A percentile compares a stretch with the other conserved stretches of the same genome.
Conservation (phyloP, 2,329 filamentous ascomycete genomes). For the Akanthomyces dipterigenus region DNA sequence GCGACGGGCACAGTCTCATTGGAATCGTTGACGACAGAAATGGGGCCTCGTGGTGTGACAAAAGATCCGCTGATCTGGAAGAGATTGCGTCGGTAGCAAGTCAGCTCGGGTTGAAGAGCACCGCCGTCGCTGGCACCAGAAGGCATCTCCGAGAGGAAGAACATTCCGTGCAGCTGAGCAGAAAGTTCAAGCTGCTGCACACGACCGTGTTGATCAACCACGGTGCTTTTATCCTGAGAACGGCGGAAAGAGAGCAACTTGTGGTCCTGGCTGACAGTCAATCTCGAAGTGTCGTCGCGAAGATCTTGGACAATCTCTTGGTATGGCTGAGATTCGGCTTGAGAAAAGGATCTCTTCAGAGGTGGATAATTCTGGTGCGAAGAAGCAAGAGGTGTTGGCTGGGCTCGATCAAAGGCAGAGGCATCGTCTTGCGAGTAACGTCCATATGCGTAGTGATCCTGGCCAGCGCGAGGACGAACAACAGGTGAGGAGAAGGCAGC, state of each 20-base stretch:
- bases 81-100: slow-evolving; percentile 90
- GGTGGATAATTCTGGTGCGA: slow-evolving; percentile 47
- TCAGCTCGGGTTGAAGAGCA: slow-evolving; percentile 70
- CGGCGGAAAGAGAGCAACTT: slow-evolving; percentile 54
- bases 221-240: slow-evolving; percentile 52
- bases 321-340: slow-evolving; percentile 48
- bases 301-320: slow-evolving; percentile 56
- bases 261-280: slow-evolving; percentile 53
- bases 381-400: slow-evolving; percentile 39
- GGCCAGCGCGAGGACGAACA: slow-evolving; percentile 42
- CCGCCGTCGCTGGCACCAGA: slow-evolving; percentile 52
- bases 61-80: slow-evolving; percentile 93
- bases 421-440: slow-evolving; percentile 50
- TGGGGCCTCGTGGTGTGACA: slow-evolving; percentile 68
- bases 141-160: slow-evolving; percentile 77
- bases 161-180: slow-evolving; percentile 81
- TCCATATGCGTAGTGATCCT: slow-evolving; percentile 44
- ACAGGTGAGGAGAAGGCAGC: slow-evolving; percentile 39
- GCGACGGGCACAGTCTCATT: slow-evolving; percentile 78
- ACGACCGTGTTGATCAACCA: slow-evolving; percentile 52
- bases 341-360: slow-evolving; percentile 52
- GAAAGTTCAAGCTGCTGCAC: slow-evolving; percentile 56
- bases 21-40: slow-evolving; percentile 76
- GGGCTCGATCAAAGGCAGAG: slow-evolving; percentile 47
- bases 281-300: slow-evolving; percentile 50